Conservation (phyloP, 1,284 basidiomycete genomes). For the Inonotus hispidus region DNA sequence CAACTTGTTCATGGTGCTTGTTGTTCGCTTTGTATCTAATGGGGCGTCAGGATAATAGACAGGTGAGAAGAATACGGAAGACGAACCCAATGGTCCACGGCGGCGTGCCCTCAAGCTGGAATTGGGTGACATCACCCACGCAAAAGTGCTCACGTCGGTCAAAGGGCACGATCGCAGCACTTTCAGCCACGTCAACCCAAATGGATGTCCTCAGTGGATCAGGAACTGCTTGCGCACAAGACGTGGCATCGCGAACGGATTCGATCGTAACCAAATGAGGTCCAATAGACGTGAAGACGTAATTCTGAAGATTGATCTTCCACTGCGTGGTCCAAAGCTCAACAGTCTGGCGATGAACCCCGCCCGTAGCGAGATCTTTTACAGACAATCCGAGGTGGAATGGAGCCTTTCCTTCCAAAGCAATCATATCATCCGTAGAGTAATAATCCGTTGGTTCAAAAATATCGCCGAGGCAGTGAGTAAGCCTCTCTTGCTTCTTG, state of each 20-base stretch:
- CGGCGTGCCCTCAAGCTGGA: constrained; percentile 91
- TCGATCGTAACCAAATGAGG: constrained; percentile 78
- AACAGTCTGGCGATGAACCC: constrained; percentile 54
- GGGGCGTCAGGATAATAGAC: constrained; percentile 1
- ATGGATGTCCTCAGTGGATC: constrained; percentile 63
- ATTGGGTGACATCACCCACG: constrained; percentile 87
- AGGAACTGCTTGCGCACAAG: constrained; percentile 67
- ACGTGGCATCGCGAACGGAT: constrained; percentile 70
- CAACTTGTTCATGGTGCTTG: constrained; percentile 69
- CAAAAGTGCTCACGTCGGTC: constrained; percentile 80
- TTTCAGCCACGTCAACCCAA: constrained; percentile 89
- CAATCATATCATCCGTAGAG: constrained; percentile 56
- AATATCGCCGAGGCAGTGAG: constrained; percentile 73
- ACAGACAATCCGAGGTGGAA: constrained; percentile 77
- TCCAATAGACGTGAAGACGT: constrained; percentile 72
- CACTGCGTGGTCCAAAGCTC: constrained; percentile 59
- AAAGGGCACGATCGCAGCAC: constrained; percentile 85
- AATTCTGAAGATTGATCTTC: constrained; percentile 70
- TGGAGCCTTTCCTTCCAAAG: constrained; percentile 78
- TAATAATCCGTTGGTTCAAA: constrained; percentile 49
- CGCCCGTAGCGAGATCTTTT: constrained; percentile 66
- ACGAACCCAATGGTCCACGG: constrained; percentile 89
- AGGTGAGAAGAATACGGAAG: constrained; percentile 4
- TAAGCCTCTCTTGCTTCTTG: constrained; percentile 56
- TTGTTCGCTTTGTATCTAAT: constrained; percentile 78